Base-by-base conservation (phyloP, 768 basidiomycete species). In the Tulasnella calospora region DNA sequence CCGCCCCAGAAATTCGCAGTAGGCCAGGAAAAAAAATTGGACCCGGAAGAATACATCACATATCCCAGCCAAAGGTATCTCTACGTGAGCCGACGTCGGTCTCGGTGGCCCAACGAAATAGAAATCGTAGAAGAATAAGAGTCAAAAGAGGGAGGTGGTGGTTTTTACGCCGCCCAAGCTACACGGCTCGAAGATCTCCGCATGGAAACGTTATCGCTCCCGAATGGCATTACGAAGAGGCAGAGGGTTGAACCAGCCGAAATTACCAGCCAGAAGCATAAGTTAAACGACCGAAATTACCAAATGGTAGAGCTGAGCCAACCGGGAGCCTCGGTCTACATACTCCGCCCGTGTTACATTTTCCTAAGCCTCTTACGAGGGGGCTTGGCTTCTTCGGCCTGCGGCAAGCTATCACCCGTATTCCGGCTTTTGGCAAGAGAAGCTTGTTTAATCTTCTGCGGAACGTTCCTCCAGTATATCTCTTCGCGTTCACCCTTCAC, bases 401-500 rank as follows among this genome's bases (percentile, higher is more conserved):
- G 70, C 70, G 40, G 70, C 15, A 71, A 35, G 70, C 8, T 44
- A 1, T n/a, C 17, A 33, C 21, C 36, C 67, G 36, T 38, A 17
- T 51, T 12, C 51, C 51, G 23, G 51, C 12, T 51, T 23, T 51
- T 51, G 51, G 17, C 61, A 55, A 92, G 88, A 0, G 93, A 92
- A 80, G 89, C 87, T 71, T 84, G 83, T 21, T 90, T 86, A 35
- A 94, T 86, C 82, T 92, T 93, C 81, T 91, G 89, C 0, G 94
- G 94, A 0, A 94, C 90, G 79, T 91, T 91, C 76, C 90, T 88
- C 94, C 93, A 94, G 81, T 94, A 94, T 47, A 94, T 76, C 78
- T 88, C 89, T 81, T 94, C 93, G 78, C 87, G 86, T 82, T 85
- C 89, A 3, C 92, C 93, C 3, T 83, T 82, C 0, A 94, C 89